Evolutionary conservation across 129 eudicot genomes (phyloP), one percentile per base, ranked within the genome.

Genomic region (Artemisia argyi): DNA sequence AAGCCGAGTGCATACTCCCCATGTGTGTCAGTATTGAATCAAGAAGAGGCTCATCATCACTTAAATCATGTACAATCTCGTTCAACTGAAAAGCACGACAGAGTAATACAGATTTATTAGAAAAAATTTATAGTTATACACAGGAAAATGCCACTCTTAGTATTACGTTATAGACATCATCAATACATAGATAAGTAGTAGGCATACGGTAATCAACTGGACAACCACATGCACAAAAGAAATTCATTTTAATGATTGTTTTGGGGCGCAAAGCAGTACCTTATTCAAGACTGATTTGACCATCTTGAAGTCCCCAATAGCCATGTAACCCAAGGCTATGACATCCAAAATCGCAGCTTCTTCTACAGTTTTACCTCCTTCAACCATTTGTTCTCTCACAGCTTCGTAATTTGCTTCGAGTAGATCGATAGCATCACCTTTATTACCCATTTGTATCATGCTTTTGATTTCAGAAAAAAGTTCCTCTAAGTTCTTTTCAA

Each of bases 281-380:
- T 52, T 69, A 78, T 71, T 76, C 65, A 92, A 70, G 22, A 85
- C 53, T 15, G 83, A 71, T 10, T 64, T 81, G 32, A 89, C 96
- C 83, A 80, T 87, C 75, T 77, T 78, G 3, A 82, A 55, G 77
- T 89, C 89, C 61, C 90, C 91, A 42, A 84, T 61, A 65, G 95
- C 91, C 86, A 87, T 74, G 83, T 87, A 92, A 35, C 96, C 96
- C 78, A 89, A 71, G 56, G 96, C 87, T 56, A 89, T 68, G 66
- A 92, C 91, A 73, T 92, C 96, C 62, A 92, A 87, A 74, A 63
- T 73, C 50, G 98, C 98, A 67, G 92, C 98, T 65, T 87, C 92
- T 72, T 92, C 87, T 67, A 92, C 76, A 65, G 83, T 81, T 72
- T 69, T 78, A 61, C 62, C 66, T 39, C 96, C 96, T 6, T 77